Evolutionary conservation across 108 stramenopile genomes (phyloP), one percentile per base, ranked within the genome.

Genomic region (Nitzschia sp.): DNA sequence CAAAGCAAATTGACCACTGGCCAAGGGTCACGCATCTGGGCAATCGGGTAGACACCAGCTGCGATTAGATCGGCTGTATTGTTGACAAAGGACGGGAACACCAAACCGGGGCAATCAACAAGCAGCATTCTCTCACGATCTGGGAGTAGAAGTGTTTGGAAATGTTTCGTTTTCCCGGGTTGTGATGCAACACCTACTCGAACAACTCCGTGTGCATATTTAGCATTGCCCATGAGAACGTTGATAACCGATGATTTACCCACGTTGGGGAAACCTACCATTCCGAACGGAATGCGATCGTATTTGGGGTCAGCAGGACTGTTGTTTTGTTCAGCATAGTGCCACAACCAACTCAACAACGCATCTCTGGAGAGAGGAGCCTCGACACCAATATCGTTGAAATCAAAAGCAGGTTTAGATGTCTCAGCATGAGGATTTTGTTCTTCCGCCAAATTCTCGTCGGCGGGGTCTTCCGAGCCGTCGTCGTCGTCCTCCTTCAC

Each of bases 81-180:
- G 42, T 73, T 87, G n/a, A 99, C 97, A 77, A 99, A 97, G 24
- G 95, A 94, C 11, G 99, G 99, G 73, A 99, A 99, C 5, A 99
- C 99, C 11, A 99, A 82, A 59, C 99, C 99, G 17, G 99, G 99
- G 80, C 99, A 98, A 88, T 98, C 99, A 75, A 97, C 97, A 11
- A 98, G 89, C 82, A 96, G 84, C 67, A 97, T 90, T 40, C 90
- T 79, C 34, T 83, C 63, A 19, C 80, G 72, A 72, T 86, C 90
- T n/a, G 90, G 90, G 14, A 98, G 62, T 19, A 91, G 73, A 15
- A 98, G 83, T 20, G 99, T 99, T 81, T 99, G 99, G 67, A 99
- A 98, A 83, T 99, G 99, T 76, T 98, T 98, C 0, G 99, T 99
- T 78, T 99, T 98, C 37, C 99, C 99, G 26, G 99, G 99, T 65